Evolutionary conservation across 768 basidiomycete species (phyloP), one percentile per base, ranked within the genome.

Genomic region (Phaffia australis): DNA sequence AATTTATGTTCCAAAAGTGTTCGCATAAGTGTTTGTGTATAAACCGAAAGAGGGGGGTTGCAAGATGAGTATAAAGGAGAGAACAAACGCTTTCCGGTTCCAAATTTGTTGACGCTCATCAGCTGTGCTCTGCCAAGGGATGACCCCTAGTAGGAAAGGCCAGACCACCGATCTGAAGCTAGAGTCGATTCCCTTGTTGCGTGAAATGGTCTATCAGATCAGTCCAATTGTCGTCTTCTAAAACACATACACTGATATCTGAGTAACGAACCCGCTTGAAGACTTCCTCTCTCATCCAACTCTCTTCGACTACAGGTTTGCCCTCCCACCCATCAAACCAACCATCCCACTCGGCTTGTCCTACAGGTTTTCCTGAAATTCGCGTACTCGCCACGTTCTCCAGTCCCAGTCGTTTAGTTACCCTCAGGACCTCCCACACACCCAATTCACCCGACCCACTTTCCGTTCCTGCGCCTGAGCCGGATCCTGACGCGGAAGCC

Each of bases 121-220:
- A 4, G 81, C 74, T 2, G 84, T 85, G 0, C 80, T 80, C 68
- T 86, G 81, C 94, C 94, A 98, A 30, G 83, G 82, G 46, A 86
- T 80, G 1, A 95, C 87, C 25, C 87, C 88, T 8, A 98, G 80
- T 32, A 98, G 74, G 74, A 89, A 91, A 2, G 92, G 91, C 95
- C 95, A 99, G 0, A 89, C 81, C 64, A 83, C 83, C 74, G 83
- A 83, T 71, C 95, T 78, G 46, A 88, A 82, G 23, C 80, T 77
- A 11, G 82, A 75, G 56, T 77, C 78, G 57, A 89, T 77, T 0
- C 90, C 89, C 75, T 75, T 42, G 4, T 42, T 5, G 35, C 35
- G 60, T 14, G 8, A 25, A 47, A 32, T 8, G 9, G 21, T 1
- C 21, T 14, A 19, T 27, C 27, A 50, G 15, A 21, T 27, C 14